Evolutionary conservation across 805 yeast species (phyloP).

Genomic region (Myxozyma sirexii): DNA sequence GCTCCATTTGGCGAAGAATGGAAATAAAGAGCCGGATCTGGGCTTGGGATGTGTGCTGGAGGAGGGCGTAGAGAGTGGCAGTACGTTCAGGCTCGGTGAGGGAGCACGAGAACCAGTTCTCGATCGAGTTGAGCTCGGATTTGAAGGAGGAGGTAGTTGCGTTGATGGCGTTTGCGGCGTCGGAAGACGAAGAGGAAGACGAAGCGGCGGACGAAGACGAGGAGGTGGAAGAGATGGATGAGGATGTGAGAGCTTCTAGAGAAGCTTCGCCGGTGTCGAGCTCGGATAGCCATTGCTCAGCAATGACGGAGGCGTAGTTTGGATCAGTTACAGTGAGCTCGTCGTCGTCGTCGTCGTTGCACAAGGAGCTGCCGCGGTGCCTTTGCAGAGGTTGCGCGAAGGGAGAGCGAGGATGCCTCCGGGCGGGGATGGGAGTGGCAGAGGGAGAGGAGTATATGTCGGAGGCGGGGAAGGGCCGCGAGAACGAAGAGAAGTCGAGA

Average conservation of each 20-base stretch:
- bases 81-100: conserved; percentile 45
- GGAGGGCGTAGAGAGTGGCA: conserved; percentile 44
- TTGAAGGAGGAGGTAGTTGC: conserved; percentile 40
- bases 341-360: conserved; percentile 8
- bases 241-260: conserved; percentile 42
- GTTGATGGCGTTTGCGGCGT: conserved; percentile 13
- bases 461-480: conserved; percentile 1
- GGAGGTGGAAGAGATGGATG: conserved; percentile 20
- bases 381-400: neutral
- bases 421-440: conserved; percentile 31
- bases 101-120: conserved; percentile 46
- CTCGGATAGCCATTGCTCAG: conserved; percentile 44
- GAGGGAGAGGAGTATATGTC: neutral
- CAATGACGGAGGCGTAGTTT: conserved; percentile 25
- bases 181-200: conserved; percentile 25
- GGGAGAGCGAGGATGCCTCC: conserved; percentile 27
- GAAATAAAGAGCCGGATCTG: conserved; percentile 43
- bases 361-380: neutral
- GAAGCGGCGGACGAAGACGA: conserved; percentile 24
- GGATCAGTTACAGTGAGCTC: neutral
- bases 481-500: neutral
- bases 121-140: conserved; percentile 44
- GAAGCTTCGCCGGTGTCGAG: conserved; percentile 40
- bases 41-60: conserved; percentile 43
- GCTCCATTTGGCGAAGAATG: conserved; percentile 41